Conservation (phyloP, 768 basidiomycete genomes). For the Fibroporia radiculosa region DNA sequence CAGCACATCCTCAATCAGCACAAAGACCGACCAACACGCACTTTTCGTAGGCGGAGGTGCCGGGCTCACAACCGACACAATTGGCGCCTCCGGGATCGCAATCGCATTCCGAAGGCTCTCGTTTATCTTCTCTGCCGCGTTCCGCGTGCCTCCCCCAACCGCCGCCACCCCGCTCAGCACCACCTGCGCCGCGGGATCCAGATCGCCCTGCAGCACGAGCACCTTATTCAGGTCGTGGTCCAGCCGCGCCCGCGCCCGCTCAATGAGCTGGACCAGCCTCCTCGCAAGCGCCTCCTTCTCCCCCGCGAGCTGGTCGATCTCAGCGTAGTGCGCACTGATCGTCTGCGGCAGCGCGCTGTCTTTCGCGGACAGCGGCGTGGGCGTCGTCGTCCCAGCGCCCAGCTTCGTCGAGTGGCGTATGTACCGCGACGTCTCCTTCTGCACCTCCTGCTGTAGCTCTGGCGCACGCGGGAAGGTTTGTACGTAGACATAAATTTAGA, state of each 20-base stretch:
- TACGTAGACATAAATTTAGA: too few relatives aligned
- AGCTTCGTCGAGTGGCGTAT: constrained; percentile 35
- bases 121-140: constrained; percentile 33
- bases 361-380: constrained; percentile 21
- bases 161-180: constrained; percentile 20
- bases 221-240: constrained; percentile 40
- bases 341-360: constrained; percentile 30
- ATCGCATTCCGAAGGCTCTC: constrained; percentile 30
- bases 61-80: constrained; percentile 8
- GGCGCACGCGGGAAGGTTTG: too few relatives aligned
- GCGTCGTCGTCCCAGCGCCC: constrained; percentile 14
- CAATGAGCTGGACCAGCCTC: constrained; percentile 36
- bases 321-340: constrained; percentile 22
- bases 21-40: too few relatives aligned
- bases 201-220: constrained; percentile 37
- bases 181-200: constrained; percentile 25
- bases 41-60: constrained; percentile 14
- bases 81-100: constrained; percentile 17
- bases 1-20: too few relatives aligned
- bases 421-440: constrained; percentile 35
- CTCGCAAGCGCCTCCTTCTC: constrained; percentile 39
- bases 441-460: constrained; percentile 39
- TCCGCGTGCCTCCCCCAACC: constrained; percentile 17
- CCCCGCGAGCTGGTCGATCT: constrained; percentile 26
- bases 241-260: constrained; percentile 37